A percentile compares a stretch with the other conserved stretches of the same genome.
Conservation (phyloP, 805 yeast genomes). For the Debaryomyces maramus region DNA sequence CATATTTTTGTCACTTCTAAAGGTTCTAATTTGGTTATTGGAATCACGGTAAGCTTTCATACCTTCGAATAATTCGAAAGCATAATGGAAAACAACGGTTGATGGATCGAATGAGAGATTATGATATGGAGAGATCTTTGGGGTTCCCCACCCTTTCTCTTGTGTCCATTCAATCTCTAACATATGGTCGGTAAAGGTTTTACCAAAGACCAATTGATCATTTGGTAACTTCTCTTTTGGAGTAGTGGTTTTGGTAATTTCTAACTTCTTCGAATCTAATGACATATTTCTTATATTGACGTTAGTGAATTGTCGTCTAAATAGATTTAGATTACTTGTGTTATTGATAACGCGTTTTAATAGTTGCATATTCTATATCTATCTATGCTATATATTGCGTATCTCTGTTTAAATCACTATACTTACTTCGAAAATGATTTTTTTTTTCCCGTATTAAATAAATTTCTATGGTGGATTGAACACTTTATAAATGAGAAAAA, state of each 20-base stretch:
- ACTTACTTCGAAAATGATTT: neutral
- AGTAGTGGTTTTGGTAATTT: constrained; percentile 35
- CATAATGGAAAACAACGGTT: constrained; percentile 88
- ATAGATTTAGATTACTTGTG: neutral
- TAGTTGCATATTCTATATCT: constrained; percentile 2
- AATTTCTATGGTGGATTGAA: neutral
- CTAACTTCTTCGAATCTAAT: constrained; percentile 40
- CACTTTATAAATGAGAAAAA: neutral
- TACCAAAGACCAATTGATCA: constrained; percentile 43
- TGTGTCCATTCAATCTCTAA: constrained; percentile 80
- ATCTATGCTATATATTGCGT: neutral
- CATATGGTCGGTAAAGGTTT: constrained; percentile 83
- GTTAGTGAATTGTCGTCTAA: neutral
- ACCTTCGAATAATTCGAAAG: constrained; percentile 94
- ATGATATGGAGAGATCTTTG: constrained; percentile 84
- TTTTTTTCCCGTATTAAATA: neutral
- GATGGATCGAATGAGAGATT: constrained; percentile 80
- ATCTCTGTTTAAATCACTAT: neutral
- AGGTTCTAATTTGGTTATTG: constrained; percentile 69
- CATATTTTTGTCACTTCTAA: constrained; percentile 93
- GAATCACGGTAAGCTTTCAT: constrained; percentile 80
- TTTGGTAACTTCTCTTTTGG: constrained; percentile 39
- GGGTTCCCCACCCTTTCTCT: constrained; percentile 81
- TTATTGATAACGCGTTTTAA: neutral
- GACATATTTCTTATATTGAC: constrained; percentile 9